Evolutionary conservation across 2,329 filamentous ascomycete species (phyloP), one percentile per base, ranked within the genome.

Genomic region (Arthrobotrys pseudoclavata): DNA sequence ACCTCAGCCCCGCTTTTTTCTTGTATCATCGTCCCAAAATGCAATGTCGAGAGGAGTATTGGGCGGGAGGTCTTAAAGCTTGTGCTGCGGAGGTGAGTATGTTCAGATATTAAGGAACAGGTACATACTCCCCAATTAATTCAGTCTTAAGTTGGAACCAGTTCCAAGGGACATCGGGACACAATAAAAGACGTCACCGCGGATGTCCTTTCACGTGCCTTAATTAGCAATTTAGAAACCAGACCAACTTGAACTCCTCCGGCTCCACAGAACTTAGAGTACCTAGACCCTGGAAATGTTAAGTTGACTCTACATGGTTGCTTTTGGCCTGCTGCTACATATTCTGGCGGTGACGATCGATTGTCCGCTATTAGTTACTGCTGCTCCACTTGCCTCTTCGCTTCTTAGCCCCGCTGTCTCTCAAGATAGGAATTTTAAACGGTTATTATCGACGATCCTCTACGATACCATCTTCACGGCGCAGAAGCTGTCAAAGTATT

Each of bases 331-430:
- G 48, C 29, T 61, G 40, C 48, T 55, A 45, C 42, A 45, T 45
- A 48, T 60, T 76, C 72, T 67, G 64, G 71, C 34, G 26, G 66
- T 24, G 47, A 67, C 64, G 66, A 70, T 70, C 64, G 66, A 70
- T 70, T 66, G 61, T 34, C 67, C 40, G 53, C 60, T 60, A 57
- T 22, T 48, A 53, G 50, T 45, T 62, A 34, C 55, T 47, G 15
- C 45, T 45, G 62, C 67, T 71, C 74, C 74, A 77, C 74, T 71
- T 77, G 67, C 64, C 74, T 77, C 52, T 68, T 77, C 74, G 74
- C 67, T 71, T 77, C 66, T 55, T 64, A 50, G 67, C 61, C 67
- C 67, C 67, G 53, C 67, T 53, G 31, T 47, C 52, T 60, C 50
- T 69, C 62, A 37, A 74, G 40, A 67, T 53, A 57, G 62, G 45